Evolutionary conservation across 371 early-diverging fungal species (phyloP), one percentile per base, ranked within the genome.

Genomic region (Mucor circinelloides): DNA sequence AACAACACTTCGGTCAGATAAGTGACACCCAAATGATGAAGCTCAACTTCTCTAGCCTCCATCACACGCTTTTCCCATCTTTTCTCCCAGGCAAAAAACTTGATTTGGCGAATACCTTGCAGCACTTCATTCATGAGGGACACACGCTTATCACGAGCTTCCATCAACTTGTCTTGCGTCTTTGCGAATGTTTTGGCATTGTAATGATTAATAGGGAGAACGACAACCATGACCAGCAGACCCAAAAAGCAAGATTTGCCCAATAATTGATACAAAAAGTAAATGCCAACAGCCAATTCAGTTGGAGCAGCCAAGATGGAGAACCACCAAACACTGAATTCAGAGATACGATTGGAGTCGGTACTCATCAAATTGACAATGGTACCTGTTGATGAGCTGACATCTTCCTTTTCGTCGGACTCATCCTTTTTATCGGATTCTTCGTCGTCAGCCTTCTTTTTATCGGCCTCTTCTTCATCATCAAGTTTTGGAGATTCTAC

Each of bases 311-410:
- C 76, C 78, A 50, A 86, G 15, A 83, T 64, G 15, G 77, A 66
- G 64, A 84, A 76, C 72, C 88, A 69, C 63, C 84, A 83, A 57
- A 82, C 73, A 36, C 78, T 63, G 10, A 81, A 74, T 15, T 85
- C 78, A 28, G 83, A 76, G 7, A 95, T 74, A 40, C 91, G 84
- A 34, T 79, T 78, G 5, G 88, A 67, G 63, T 95, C 95, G 0
- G 94, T 89, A 9, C 93, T 87, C 69, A 96, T 90, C 61, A 97
- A 70, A 71, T 93, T 97, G 69, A 91, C 91, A 60, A 97, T 85
- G 27, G 87, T 88, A 25, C 96, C 96, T 6, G 85, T 76, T 1
- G 80, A 78, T n/a, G 85, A 76, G 8, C 75, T 73, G 2, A 73
- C 66, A 34, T 75, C 77, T 15, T 75, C 74, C 3, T 72, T 69